Evolutionary conservation across 2,329 filamentous ascomycete species (phyloP).

Genomic region (Cladorrhinum sp.): DNA sequence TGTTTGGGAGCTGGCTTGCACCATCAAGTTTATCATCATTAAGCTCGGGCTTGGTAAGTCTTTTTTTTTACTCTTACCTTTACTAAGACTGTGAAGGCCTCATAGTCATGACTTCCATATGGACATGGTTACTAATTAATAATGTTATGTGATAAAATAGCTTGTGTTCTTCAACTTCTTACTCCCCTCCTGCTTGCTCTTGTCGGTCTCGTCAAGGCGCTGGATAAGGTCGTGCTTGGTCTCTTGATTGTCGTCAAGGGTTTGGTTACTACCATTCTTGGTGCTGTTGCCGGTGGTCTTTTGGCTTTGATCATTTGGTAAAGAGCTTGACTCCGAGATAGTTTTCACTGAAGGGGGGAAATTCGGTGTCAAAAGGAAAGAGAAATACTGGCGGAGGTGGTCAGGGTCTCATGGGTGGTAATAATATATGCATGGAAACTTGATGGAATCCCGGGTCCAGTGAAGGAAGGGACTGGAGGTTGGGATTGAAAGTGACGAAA

Average conservation of each 20-base stretch:
- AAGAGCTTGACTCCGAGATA: background rate
- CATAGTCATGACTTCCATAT: no score
- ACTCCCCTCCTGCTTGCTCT: slow-evolving; percentile 29
- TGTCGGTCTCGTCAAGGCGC: slow-evolving; percentile 24
- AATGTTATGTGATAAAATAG: slow-evolving; percentile 13
- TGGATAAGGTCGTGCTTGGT: slow-evolving; percentile 28
- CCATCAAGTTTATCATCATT: slow-evolving; percentile 28
- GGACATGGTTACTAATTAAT: background rate
- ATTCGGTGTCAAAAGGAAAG: no score
- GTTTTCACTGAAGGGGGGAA: no score
- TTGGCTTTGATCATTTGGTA: slow-evolving; percentile 17
- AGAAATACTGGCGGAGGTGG: background rate
- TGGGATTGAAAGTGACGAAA: no score
- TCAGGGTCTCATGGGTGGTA: background rate
- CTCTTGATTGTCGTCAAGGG: slow-evolving; percentile 26
- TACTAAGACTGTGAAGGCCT: no score
- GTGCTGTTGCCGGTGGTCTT: slow-evolving; percentile 22
- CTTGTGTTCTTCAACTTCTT: slow-evolving; percentile 23
- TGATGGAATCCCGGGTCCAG: background rate
- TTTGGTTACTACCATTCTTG: slow-evolving; percentile 24
- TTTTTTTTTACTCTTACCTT: no score
- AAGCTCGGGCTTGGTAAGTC: slow-evolving; percentile 31
- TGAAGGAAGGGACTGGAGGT: no score
- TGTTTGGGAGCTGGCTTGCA: slow-evolving; percentile 29
- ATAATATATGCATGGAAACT: background rate